Evolutionary conservation across 495 filamentous ascomycete genomes (phyloP), one percentile per base, ranked within the genome.

Genomic region (Lindgomyces ingoldianus): DNA sequence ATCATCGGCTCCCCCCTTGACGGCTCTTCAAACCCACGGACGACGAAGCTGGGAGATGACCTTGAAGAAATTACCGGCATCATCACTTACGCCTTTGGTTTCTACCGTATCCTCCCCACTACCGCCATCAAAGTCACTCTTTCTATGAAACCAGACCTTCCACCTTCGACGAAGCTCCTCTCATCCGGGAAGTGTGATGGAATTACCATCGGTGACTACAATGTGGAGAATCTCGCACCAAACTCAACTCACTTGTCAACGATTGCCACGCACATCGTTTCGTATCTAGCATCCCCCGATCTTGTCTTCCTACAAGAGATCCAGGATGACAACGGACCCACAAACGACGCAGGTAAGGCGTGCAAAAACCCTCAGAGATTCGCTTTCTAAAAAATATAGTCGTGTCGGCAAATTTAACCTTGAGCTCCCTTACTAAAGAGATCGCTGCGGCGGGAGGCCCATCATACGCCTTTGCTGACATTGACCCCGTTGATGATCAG

Each of bases 231-330:
- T 70, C 76, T 88, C 9, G 59, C 75, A 2, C 83, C 83, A 0
- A 74, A 74, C 6, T 73, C 78, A 0, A 46, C 72, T 4, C 78
- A 82, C 30, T 70, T 86, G 14, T 66, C 74, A 33, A 62, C 65
- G 6, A 74, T 87, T 14, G 85, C 85, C 18, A 57, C 65, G 18
- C 83, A 87, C 51, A 82, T 87, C 52, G 82, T 81, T 25, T 74
- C 78, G 42, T 80, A 81, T 65, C 72, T 87, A 30, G 75, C 76
- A 14, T 75, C 76, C 1, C 85, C 85, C 1, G 78, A 81, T 59
- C 64, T 88, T 0, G 26, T 88, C 18, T 84, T 84, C 53, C 44
- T 88, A 14, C 85, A 88, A 65, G 85, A 87, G 69, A 70, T 87
- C 63, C 85, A 87, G 65, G 85, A 88, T 64, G 76, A 85, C 68